Percentiles rank a stretch among this genome's conserved stretches.
These are phyloP conservation scores for Ophiostoma novo-ulmi DNA, from an alignment of 2,329 filamentous ascomycete species.

Conservation along the genomic window DNA sequence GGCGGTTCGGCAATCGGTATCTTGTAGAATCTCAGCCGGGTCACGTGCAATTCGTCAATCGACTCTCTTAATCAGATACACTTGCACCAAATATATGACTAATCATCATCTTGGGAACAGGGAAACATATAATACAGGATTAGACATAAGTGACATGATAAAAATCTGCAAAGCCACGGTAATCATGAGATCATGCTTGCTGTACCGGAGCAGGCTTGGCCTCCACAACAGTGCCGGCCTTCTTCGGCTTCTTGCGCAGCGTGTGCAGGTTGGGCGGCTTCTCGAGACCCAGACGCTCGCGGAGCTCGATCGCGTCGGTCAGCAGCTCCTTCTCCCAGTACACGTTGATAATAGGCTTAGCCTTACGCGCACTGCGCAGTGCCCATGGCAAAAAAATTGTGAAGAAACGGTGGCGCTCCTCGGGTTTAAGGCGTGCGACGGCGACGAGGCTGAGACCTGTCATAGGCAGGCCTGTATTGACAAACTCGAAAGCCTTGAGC, in stretches of 20 bases:
- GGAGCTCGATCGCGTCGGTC: slow-evolving; percentile 71
- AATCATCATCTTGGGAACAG: neutral
- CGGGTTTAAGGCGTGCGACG: slow-evolving; percentile 77
- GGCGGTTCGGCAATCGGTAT: slow-evolving; percentile 21
- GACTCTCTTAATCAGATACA: neutral
- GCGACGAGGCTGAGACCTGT: slow-evolving; percentile 81
- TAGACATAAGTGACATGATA: neutral
- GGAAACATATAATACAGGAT: neutral
- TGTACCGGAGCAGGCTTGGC: neutral
- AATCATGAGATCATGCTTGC: neutral
- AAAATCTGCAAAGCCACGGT: neutral
- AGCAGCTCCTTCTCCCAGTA: slow-evolving; percentile 97
- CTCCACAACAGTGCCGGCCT: neutral
- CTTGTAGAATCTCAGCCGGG: neutral
- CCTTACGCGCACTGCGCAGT: slow-evolving; percentile 68
- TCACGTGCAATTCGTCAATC: slow-evolving; percentile 18
- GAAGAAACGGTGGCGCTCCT: slow-evolving; percentile 71
- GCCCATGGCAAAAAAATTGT: slow-evolving; percentile 85
- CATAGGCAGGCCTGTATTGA: slow-evolving; percentile 93
- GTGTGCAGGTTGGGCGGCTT: slow-evolving; percentile 78
- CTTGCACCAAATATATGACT: too few relatives aligned
- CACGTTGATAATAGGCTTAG: slow-evolving; percentile 83
- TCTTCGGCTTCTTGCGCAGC: slow-evolving; percentile 54
- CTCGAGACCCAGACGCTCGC: slow-evolving; percentile 74
- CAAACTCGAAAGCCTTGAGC: slow-evolving; percentile 96